Evolutionary conservation across 331 rosid genomes (phyloP), one percentile per base, ranked within the genome.

Genomic region (Arachis monticola): DNA sequence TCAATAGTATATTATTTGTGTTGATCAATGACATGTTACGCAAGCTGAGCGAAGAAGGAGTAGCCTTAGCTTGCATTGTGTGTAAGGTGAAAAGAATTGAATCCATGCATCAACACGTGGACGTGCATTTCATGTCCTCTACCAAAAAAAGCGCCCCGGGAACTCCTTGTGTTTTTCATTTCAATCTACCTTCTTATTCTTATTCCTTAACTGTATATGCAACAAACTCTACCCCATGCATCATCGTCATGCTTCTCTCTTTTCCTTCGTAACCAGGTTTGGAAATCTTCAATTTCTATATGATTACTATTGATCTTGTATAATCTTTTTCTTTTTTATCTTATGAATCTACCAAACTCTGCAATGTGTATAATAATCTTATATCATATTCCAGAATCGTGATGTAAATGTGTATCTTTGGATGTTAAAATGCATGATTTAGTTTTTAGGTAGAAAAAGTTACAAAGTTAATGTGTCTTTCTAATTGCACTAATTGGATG

Each of bases 121-220:
- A 67, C 45, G 48, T 72, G 66, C 30, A 44, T 58, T 67, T 48
- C 62, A 69, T 41, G 31, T 2, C 55, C 11, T 0, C 67, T 22
- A 51, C 77, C 66, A 53, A 41, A 62, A 70, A 70, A 70, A 22
- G 60, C 77, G 72, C 71, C 71, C 51, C 66, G 41, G 11, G 69
- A 60, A 69, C 41, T 11, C 38, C 13, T 44, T 44, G 8, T 10
- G 52, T 64, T 66, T 65, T 64, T 7, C 22, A 31, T 47, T 8
- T 46, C 9, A 27, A 27, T 27, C 30, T 27, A 27, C 30, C 30
- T 27, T 64, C 31, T 1, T 46, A 31, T 56, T 64, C 40, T 30
- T 42, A 41, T 44, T 51, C 35, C 32, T 45, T 71, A 27, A 27
- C 30, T 27, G 30, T 27, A 27, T 27, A 27, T 10, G 12, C 12